Base-by-base conservation (phyloP, 2,329 filamentous ascomycete genomes). In the Aspergillus pseudonomiae region DNA sequence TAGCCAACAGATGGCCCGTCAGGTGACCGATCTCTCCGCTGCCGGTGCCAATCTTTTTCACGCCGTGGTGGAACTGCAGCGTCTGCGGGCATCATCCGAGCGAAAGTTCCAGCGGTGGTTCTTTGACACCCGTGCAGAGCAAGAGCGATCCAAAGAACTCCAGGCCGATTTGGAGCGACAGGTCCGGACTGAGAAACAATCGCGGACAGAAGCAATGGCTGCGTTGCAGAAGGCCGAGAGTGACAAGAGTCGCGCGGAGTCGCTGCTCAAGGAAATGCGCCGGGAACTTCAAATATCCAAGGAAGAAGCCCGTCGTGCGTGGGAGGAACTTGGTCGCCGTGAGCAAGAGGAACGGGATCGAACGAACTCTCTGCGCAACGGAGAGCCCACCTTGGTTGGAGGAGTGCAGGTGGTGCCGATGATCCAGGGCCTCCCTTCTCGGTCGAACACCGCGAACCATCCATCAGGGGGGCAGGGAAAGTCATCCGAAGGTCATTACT, bases 61-160 rank as follows among this genome's bases (percentile, higher is more conserved):
- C 76, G 95, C 95, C 11, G 94, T 99, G 0, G 95, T 99, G 4
- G 95, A 99, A 78, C 83, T 99, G 53, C 95, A 99, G 77, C 89
- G 95, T 34, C 84, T 99, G 30, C 91, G 95, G 50, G 95, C 95
- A 43, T 97, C 93, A 61, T 98, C 94, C 0, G 95, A 99, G 78
- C 89, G 95, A 67, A 98, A 98, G 76, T 99, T 99, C 72, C 95
- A 99, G 79, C 88, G 95, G 57, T 99, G 95, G 95, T 98, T 98
- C 80, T 97, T 96, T 71, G 95, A 99, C 76, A 97, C 94, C 9
- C 86, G 94, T 58, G 86, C 90, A 36, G 94, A 98, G 69, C 88
- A 96, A 68, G 95, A 98, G 80, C 89, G 91, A 32, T 86, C 89
- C 57, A 90, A 92, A 68, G 95, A 98, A 78, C 84, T 91, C 43